Evolutionary conservation across 2,329 filamentous ascomycete species (phyloP).

Genomic region (Trichoderma simmonsii): DNA sequence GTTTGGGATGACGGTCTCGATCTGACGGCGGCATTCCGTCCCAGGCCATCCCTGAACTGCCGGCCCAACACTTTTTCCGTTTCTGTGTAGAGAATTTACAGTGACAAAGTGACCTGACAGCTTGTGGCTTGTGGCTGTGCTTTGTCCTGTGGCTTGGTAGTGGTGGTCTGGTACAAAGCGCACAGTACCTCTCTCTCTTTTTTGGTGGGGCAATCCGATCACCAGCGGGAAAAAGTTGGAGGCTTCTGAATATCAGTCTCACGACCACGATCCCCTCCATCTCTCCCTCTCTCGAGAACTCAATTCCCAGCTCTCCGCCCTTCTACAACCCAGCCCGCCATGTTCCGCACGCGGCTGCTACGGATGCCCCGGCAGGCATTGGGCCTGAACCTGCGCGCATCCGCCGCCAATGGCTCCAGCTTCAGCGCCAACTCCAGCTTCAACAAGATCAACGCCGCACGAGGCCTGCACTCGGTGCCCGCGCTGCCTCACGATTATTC

Average conservation of each 20-base stretch:
- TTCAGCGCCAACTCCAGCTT: not conserved
- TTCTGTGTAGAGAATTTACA: no score
- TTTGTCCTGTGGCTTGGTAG: not conserved
- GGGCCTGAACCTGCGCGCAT: constrained; percentile 35
- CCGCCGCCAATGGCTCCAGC: constrained; percentile 24
- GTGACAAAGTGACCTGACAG: no score
- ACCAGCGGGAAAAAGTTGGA: constrained; percentile 16
- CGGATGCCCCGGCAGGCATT: constrained; percentile 46
- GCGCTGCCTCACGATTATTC: constrained; percentile 45
- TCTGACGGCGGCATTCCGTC: not conserved
- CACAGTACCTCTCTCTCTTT: not conserved
- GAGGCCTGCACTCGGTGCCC: constrained; percentile 48
- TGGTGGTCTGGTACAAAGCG: not conserved
- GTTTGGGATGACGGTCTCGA: not conserved
- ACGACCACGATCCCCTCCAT: not conserved
- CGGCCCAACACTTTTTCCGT: not conserved
- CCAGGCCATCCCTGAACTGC: not conserved
- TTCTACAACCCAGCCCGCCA: constrained; percentile 24
- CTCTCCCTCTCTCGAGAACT: not conserved
- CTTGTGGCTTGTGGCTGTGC: not conserved
- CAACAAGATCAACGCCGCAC: constrained; percentile 21
- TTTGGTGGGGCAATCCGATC: constrained; percentile 9
- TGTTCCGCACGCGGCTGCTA: constrained; percentile 57
- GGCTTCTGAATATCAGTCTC: not conserved
- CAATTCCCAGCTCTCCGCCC: not conserved